Evolutionary conservation across 73 alveolate genomes (phyloP).

Genomic region (Paramecium biaurelia): DNA sequence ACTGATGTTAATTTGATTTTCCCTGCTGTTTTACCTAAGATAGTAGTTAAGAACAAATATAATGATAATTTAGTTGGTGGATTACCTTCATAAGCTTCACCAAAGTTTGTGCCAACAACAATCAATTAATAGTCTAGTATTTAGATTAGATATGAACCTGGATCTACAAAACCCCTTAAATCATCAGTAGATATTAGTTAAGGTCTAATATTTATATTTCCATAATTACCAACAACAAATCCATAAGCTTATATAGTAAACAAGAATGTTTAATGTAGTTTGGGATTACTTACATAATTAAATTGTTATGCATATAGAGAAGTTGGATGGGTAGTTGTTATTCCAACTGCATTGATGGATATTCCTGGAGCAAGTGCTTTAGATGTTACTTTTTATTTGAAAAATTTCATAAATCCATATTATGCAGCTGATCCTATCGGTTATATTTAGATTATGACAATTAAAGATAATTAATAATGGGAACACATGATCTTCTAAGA

Average conservation of each 20-base stretch:
- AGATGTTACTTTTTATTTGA: slow-evolving; percentile 8
- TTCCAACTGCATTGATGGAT: neutral
- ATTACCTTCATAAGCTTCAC: slow-evolving; percentile 29
- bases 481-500: slow-evolving; percentile 3
- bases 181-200: neutral
- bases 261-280: neutral
- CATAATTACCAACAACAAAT: neutral
- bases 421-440: slow-evolving; percentile 48
- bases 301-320: slow-evolving; percentile 52
- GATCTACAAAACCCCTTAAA: neutral
- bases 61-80: slow-evolving; percentile 29
- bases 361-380: slow-evolving; percentile 13
- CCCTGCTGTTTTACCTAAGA: slow-evolving; percentile 3
- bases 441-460: neutral
- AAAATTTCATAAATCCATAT: slow-evolving; percentile 8
- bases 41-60: neutral
- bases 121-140: neutral
- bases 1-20: neutral
- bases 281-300: neutral
- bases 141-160: slow-evolving; percentile 30
- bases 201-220: neutral
- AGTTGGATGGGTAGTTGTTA: slow-evolving; percentile 41
- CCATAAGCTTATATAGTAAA: slow-evolving; percentile 39
- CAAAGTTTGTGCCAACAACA: neutral
- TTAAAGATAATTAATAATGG: neutral